A percentile compares a stretch with the other conserved stretches of the same genome.
phyloP scores from a whole-genome alignment of 371 early-diverging fungal species.

The Zychaea mexicana region DNA sequence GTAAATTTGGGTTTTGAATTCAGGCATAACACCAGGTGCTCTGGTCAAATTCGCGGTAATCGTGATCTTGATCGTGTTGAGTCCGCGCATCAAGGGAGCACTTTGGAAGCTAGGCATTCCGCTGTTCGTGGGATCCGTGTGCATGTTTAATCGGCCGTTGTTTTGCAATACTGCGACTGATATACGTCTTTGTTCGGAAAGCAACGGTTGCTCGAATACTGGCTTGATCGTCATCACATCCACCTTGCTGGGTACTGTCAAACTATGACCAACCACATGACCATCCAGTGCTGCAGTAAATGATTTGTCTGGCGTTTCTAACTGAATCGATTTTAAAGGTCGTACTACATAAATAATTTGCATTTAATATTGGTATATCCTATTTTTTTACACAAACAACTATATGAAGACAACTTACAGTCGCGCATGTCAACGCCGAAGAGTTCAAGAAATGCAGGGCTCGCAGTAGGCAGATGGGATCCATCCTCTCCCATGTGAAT shows the following conservation, averaged over 20 bases:
- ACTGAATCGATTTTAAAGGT: constrained; percentile 9
- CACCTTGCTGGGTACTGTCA: constrained; percentile 25
- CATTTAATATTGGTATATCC: neutral
- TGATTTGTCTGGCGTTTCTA: constrained; percentile 11
- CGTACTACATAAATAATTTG: constrained; percentile 12
- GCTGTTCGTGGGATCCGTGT: constrained; percentile 2
- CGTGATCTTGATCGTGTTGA: constrained; percentile 39
- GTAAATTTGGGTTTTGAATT: constrained; percentile 39
- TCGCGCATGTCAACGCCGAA: constrained; percentile 13
- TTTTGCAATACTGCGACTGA: constrained; percentile 35
- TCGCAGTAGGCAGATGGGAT: constrained; percentile 4
- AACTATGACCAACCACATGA: constrained; percentile 31
- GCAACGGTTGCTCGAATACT: constrained; percentile 19
- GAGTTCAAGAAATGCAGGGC: constrained; percentile 12
- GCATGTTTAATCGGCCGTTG: constrained; percentile 28
- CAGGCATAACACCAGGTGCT: constrained; percentile 19
- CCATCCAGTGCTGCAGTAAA: constrained; percentile 26
- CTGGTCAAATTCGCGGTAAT: constrained; percentile 37
- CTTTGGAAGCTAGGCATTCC: constrained; percentile 23
- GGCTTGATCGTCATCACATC: constrained; percentile 29
- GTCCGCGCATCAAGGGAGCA: constrained; percentile 24
- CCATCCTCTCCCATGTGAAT: neutral
- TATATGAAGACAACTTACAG: constrained; percentile 6
- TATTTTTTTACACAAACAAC: neutral
- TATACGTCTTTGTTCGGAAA: constrained; percentile 24